Evolutionary conservation across 805 yeast species (phyloP).

Genomic region (Sungouiozyma intestinalis): DNA sequence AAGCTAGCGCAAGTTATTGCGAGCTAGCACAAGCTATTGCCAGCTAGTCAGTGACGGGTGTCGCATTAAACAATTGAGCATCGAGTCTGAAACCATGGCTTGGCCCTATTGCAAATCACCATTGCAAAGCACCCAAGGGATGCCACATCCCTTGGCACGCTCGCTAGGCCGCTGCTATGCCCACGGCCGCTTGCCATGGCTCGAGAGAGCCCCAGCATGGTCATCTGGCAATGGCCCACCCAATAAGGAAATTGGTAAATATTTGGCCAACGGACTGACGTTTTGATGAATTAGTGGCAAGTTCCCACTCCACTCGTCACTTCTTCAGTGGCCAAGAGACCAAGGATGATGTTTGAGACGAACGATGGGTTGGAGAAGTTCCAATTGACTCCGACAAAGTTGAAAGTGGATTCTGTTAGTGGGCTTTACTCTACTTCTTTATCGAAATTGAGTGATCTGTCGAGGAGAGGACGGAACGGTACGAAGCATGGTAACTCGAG

Average conservation of each 20-base stretch:
- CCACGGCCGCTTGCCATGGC: no score
- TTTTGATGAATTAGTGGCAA: not conserved
- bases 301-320: not conserved
- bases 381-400: constrained; percentile 22
- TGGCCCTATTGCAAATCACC: no score
- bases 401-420: constrained; percentile 14
- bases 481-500: not conserved
- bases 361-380: constrained; percentile 12
- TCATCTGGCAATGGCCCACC: not conserved
- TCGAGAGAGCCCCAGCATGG: no score
- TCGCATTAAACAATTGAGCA: no score
- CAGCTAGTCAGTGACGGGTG: no score
- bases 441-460: constrained; percentile 22
- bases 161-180: no score
- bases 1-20: no score
- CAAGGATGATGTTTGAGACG: no score
- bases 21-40: no score
- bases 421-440: constrained; percentile 24
- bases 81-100: no score
- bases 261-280: constrained; percentile 18
- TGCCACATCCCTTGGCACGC: not conserved
- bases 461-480: constrained; percentile 8
- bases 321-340: no score
- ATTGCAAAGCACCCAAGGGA: no score
- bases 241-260: constrained; percentile 1